Conservation (phyloP, 768 basidiomycete genomes). For the Vararia minispora region DNA sequence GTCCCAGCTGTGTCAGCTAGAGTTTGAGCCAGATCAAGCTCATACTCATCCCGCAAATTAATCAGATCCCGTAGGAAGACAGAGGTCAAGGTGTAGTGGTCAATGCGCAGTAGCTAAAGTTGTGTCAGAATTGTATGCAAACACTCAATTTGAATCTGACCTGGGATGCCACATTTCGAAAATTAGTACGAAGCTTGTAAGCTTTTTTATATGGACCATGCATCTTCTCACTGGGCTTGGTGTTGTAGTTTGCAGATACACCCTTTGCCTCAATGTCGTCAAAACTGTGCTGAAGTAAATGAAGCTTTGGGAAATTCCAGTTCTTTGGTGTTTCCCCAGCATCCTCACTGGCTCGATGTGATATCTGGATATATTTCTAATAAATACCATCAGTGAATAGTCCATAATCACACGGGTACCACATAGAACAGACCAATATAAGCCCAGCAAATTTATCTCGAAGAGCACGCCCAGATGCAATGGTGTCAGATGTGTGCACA, state of each 20-base stretch:
- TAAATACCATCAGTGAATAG: no score
- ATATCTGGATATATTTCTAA: not conserved
- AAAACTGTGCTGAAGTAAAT: conserved; percentile 15
- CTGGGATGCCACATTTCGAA: conserved; percentile 23
- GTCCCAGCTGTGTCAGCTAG: no score
- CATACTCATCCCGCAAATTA: not conserved
- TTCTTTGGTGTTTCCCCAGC: conserved; percentile 7
- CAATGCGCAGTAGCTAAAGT: not conserved
- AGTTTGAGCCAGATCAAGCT: not conserved
- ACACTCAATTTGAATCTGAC: conserved; percentile 9
- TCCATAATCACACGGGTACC: no score
- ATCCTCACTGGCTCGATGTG: not conserved
- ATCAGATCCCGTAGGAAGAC: not conserved
- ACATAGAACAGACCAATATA: no score
- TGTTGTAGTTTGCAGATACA: conserved; percentile 19
- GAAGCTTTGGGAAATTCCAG: conserved; percentile 27
- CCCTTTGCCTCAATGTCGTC: conserved; percentile 17
- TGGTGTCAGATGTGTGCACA: not conserved
- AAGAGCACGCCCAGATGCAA: not conserved
- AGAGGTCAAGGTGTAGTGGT: not conserved
- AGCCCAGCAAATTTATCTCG: no score
- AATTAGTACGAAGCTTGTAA: conserved; percentile 22
- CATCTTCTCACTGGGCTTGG: conserved; percentile 21
- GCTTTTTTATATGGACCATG: conserved; percentile 20
- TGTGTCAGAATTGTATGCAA: not conserved